Conservation (phyloP, 2,329 filamentous ascomycete genomes). For the Tolypocladium pustulatum region DNA sequence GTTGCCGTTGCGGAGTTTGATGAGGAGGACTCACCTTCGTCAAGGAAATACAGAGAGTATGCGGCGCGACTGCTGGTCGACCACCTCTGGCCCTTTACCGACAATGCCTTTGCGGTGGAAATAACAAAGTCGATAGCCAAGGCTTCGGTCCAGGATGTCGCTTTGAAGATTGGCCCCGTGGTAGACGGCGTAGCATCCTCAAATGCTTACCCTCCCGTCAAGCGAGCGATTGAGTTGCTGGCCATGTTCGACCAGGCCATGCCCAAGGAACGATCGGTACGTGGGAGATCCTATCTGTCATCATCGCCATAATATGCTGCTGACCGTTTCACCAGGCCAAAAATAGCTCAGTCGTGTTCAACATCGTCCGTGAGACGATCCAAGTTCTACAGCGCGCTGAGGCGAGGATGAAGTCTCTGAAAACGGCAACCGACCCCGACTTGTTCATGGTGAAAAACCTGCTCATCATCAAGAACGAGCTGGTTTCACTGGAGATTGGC, state of each 20-base stretch:
- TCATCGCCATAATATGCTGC: neutral
- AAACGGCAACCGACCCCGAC: conserved; percentile 58
- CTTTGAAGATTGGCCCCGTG: conserved; percentile 39
- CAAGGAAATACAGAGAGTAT: conserved; percentile 43
- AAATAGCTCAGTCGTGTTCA: conserved; percentile 47
- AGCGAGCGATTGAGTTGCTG: conserved; percentile 46
- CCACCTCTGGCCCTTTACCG: conserved; percentile 46
- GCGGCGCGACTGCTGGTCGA: conserved; percentile 45
- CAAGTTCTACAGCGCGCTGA: conserved; percentile 71
- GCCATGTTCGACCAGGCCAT: conserved; percentile 54
- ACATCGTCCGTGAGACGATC: conserved; percentile 84
- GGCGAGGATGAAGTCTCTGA: conserved; percentile 53
- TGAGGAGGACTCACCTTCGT: conserved; percentile 45
- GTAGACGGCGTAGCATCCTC: conserved; percentile 39
- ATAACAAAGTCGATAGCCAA: conserved; percentile 43
- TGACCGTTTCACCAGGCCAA: conserved; percentile 18
- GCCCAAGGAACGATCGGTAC: conserved; percentile 52
- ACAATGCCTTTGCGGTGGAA: conserved; percentile 43
- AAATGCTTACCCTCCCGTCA: conserved; percentile 48
- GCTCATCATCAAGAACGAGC: conserved; percentile 88
- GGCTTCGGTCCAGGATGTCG: conserved; percentile 32
- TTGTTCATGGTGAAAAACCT: conserved; percentile 93
- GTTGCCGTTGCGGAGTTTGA: conserved; percentile 41
- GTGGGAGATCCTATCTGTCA: conserved; percentile 14
- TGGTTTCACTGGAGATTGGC: conserved; percentile 90